phyloP scores from a whole-genome alignment of 169 alveolate species.

The Plasmodium inui region DNA sequence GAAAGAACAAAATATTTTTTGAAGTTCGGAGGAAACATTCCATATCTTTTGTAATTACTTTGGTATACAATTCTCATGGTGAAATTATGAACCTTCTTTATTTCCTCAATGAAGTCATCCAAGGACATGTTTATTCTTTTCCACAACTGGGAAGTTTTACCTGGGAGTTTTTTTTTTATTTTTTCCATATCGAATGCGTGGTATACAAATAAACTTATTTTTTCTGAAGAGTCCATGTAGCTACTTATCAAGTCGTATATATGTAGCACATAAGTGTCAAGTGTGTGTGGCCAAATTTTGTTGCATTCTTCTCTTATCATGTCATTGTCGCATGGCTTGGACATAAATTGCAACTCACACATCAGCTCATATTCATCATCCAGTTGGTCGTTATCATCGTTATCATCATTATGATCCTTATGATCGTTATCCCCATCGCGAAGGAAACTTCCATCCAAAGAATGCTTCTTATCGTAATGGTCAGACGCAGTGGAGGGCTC shows the following conservation, averaged over 20 bases:
- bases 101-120: slow-evolving; percentile 73
- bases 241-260: slow-evolving; percentile 76
- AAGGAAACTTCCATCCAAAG: background rate
- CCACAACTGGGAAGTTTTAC: slow-evolving; percentile 73
- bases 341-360: slow-evolving; percentile 59
- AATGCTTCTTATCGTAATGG: background rate
- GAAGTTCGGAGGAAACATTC: slow-evolving; percentile 68
- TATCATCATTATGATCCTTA: background rate
- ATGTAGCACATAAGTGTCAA: slow-evolving; percentile 63
- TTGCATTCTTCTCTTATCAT: slow-evolving; percentile 67
- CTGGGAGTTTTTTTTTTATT: slow-evolving; percentile 70
- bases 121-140: slow-evolving; percentile 72
- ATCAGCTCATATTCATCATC: slow-evolving; percentile 32
- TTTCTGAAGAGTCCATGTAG: slow-evolving; percentile 72
- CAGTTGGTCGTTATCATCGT: slow-evolving; percentile 6
- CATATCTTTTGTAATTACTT: slow-evolving; percentile 59
- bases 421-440: slow-evolving; percentile 6
- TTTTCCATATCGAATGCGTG: slow-evolving; percentile 74
- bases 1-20: slow-evolving; percentile 62
- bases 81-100: slow-evolving; percentile 71
- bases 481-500: background rate
- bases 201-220: slow-evolving; percentile 70
- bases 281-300: slow-evolving; percentile 50
- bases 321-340: slow-evolving; percentile 45
- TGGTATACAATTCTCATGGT: slow-evolving; percentile 62